These are phyloP conservation scores for Colletotrichum tropicicola DNA, from an alignment of 2,329 filamentous ascomycete species.

Conservation along the genomic window DNA sequence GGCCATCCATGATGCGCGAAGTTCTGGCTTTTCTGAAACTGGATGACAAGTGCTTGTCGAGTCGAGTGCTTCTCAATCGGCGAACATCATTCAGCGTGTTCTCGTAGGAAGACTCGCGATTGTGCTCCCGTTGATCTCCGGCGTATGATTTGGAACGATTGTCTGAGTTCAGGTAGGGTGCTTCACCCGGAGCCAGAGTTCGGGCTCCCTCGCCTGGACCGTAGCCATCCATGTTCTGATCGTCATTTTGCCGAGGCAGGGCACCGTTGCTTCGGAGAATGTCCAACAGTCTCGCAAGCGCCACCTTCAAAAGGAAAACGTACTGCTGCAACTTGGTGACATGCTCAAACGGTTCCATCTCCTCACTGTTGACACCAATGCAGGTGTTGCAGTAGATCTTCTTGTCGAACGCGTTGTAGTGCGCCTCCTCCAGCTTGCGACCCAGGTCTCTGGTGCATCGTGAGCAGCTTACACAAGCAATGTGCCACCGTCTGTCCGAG, in stretches of 20 bases:
- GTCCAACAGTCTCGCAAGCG: constrained; percentile 86
- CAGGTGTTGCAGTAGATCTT: constrained; percentile 78
- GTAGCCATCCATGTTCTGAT: constrained; percentile 73
- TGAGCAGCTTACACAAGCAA: constrained; percentile 81
- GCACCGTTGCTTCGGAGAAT: constrained; percentile 87
- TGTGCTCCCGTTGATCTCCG: constrained; percentile 67
- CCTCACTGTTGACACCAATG: constrained; percentile 63
- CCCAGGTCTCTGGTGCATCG: constrained; percentile 73
- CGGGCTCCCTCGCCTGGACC: constrained; percentile 68
- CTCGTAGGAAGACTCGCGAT: constrained; percentile 83
- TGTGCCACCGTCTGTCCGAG: constrained; percentile 83
- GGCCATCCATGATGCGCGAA: constrained; percentile 91
- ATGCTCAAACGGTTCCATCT: constrained; percentile 67
- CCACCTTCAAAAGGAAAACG: constrained; percentile 90
- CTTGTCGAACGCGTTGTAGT: constrained; percentile 74
- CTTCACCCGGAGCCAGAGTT: constrained; percentile 21
- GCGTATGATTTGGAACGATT: constrained; percentile 79
- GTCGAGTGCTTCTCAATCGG: constrained; percentile 87
- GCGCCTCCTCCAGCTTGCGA: constrained; percentile 72
- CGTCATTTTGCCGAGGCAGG: constrained; percentile 78
- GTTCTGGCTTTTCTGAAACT: constrained; percentile 91
- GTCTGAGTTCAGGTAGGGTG: constrained; percentile 67
- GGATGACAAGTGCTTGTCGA: constrained; percentile 93
- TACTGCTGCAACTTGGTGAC: constrained; percentile 93
- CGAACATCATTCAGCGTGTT: constrained; percentile 96